Evolutionary conservation across 1,139 yeast genomes (phyloP), one percentile per base, ranked within the genome.

Genomic region (Geotrichum histeridarum): DNA sequence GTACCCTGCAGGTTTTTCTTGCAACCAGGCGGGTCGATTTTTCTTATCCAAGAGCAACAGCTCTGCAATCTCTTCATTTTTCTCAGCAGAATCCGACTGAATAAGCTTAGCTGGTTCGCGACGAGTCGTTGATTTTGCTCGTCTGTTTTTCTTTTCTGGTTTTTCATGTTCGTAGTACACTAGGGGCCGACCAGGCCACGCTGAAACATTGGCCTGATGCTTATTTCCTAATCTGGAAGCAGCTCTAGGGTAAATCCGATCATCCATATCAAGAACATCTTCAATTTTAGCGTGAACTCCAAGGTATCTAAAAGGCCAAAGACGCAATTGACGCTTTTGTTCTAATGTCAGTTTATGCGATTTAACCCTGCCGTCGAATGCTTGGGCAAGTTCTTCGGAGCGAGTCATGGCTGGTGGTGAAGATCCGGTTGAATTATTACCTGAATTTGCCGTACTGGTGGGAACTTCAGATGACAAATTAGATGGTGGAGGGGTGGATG

Each of bases 241-340:
- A 0, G 94, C 94, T 56, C 94, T 71, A 0, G 95, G 95, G 62
- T 85, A 85, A 0, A 93, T 91, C 43, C 93, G 73, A 64, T 86
- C 95, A 58, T 86, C 90, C 11, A 82, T 65, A 64, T 88, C 95
- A 38, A 88, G 77, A 0, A 86, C 89, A 67, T 88, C 95, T 64
- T 86, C 94, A 35, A 87, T 69, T 55, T 81, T 77, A 1, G 91
- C 81, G 68, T 88, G 88, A 71, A 83, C 78, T 0, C 96, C 95
- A 45, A 87, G 74, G 64, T 87, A 89, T 59, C 95, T 70, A 75
- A 83, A 85, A 8, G 84, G 84, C 96, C 96, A 89, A 54, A 70
- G 56, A 39, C 57, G 58, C 38, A 65, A 57, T 48, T 63, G 66
- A 18, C 61, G 64, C 46, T 57, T 54, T 53, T 72, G 74, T 45